Percentiles rank a stretch among this genome's conserved stretches.
Conservation (phyloP, 441 rosid species). For the Croton setiger region DNA sequence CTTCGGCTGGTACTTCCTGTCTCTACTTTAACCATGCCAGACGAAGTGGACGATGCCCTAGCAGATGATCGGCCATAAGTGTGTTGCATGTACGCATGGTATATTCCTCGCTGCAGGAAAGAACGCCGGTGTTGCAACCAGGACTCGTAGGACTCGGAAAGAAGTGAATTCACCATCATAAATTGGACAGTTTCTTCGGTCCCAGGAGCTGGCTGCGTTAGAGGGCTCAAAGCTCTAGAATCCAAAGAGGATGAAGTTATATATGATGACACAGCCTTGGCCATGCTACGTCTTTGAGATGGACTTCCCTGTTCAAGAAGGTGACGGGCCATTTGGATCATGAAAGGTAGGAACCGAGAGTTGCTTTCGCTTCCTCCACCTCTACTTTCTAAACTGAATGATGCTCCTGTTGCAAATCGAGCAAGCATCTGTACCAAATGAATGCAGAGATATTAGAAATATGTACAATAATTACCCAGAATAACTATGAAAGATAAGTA, state of each 20-base stretch:
- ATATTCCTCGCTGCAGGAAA: constrained; percentile 91
- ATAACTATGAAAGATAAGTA: not conserved
- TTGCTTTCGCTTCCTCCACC: constrained; percentile 99
- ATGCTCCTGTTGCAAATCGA: constrained; percentile 99
- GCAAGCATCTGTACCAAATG: constrained; percentile 78
- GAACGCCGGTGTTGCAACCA: constrained; percentile 94
- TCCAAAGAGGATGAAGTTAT: constrained; percentile 57
- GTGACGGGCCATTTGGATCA: constrained; percentile 98
- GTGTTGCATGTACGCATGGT: constrained; percentile 96
- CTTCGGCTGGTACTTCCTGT: constrained; percentile 46
- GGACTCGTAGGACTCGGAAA: constrained; percentile 87
- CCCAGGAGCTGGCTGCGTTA: constrained; percentile 57
- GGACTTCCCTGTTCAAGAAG: constrained; percentile 97
- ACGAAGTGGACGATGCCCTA: constrained; percentile 32
- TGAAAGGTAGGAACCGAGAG: constrained; percentile 94
- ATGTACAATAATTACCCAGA: not conserved
- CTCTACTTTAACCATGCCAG: constrained; percentile 39
- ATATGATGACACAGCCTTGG: constrained; percentile 77
- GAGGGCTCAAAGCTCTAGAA: constrained; percentile 52
- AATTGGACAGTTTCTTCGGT: constrained; percentile 96
- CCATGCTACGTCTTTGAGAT: constrained; percentile 75
- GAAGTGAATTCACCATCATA: constrained; percentile 99
- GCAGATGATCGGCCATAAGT: constrained; percentile 64
- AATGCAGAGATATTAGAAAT: not conserved
- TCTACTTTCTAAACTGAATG: constrained; percentile 82